Evolutionary conservation across 2,329 filamentous ascomycete genomes (phyloP), one percentile per base, ranked within the genome.

Genomic region (Penicillium brevicompactum): DNA sequence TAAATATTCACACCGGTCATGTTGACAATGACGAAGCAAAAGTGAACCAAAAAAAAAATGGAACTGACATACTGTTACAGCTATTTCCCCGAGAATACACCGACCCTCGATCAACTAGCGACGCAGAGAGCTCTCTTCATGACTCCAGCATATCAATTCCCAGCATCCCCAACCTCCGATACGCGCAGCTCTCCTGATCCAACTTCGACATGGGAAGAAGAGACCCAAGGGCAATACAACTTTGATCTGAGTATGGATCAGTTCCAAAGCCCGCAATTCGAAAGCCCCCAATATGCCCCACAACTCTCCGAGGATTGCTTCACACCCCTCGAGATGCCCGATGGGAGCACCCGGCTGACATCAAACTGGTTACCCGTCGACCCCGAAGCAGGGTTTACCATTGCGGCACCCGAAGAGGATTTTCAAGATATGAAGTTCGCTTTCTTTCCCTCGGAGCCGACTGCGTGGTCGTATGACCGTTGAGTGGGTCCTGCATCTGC

Each of bases 281-380:
- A 38, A n/a, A 43, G n/a, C 30, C 24, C 24, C 8, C 41, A 40
- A 46, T 14, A 10, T 18, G 13, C 31, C 31, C 31, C 34, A 14
- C 40, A 32, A 2, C 40, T 48, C 22, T 38, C 40, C 9, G 60
- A 62, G 1, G 57, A 62, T 0, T 56, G 14, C 18, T 55, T 66
- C 5, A 67, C 62, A 24, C 65, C 64, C 9, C 59, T 71, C 22
- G 68, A 71, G 51, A 71, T 71, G 69, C 69, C 69, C 3, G 69
- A 71, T 47, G 69, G 69, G 0, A 66, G 59, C 30, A 70, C 64
- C 8, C 68, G 69, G 21, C 56, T 66, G 37, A 70, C 67, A 2
- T 53, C 64, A 9, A 71, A 71, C 47, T 71, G 69, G 69, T 54
- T 71, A 2, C 68, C 68, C 3, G 68, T 71, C 6, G 68, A 71